A percentile compares a stretch with the other conserved stretches of the same genome.
phyloP scores from a whole-genome alignment of 1,284 basidiomycete species.

The Termitomyces sp. region DNA sequence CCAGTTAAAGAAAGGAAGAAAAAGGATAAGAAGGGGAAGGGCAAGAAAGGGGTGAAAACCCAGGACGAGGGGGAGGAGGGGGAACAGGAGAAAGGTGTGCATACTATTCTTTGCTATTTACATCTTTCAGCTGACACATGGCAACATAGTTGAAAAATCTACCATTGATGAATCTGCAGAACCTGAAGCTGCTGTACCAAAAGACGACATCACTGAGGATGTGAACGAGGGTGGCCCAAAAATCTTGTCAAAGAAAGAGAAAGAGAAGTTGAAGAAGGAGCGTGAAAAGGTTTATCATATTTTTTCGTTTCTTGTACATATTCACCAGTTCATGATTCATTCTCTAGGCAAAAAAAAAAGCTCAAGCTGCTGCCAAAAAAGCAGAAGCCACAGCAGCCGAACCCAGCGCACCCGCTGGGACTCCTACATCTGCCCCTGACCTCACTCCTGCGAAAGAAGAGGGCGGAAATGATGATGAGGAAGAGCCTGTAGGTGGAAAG shows the following conservation, averaged over 20 bases:
- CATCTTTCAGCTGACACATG: slow-evolving; percentile 1
- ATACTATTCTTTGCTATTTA: not conserved
- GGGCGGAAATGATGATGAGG: slow-evolving; percentile 43
- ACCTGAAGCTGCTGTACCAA: slow-evolving; percentile 23
- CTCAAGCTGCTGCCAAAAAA: slow-evolving; percentile 86
- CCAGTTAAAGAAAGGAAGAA: slow-evolving; percentile 49
- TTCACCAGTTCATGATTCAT: not conserved
- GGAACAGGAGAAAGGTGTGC: slow-evolving; percentile 28
- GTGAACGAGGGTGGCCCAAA: slow-evolving; percentile 46
- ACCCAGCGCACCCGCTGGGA: slow-evolving; percentile 20
- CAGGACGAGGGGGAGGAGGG: slow-evolving; percentile 36
- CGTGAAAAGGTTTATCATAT: slow-evolving; percentile 69
- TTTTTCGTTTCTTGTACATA: not conserved
- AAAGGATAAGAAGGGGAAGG: slow-evolving; percentile 55
- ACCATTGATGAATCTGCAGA: slow-evolving; percentile 22
- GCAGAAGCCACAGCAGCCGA: slow-evolving; percentile 32
- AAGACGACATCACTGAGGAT: slow-evolving; percentile 41
- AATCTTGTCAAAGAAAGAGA: slow-evolving; percentile 86
- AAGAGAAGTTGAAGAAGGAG: slow-evolving; percentile 93
- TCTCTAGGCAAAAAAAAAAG: slow-evolving; percentile 88
- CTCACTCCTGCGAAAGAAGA: slow-evolving; percentile 27
- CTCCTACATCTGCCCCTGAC: slow-evolving; percentile 22
- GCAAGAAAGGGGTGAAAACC: slow-evolving; percentile 45
- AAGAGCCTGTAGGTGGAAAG: slow-evolving; percentile 53
- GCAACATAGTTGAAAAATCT: slow-evolving; percentile 17